Percentiles rank a stretch among this genome's conserved stretches.
Evolutionary conservation across 2,329 filamentous ascomycete species (phyloP).

Genomic region (Cladosporium sp.): DNA sequence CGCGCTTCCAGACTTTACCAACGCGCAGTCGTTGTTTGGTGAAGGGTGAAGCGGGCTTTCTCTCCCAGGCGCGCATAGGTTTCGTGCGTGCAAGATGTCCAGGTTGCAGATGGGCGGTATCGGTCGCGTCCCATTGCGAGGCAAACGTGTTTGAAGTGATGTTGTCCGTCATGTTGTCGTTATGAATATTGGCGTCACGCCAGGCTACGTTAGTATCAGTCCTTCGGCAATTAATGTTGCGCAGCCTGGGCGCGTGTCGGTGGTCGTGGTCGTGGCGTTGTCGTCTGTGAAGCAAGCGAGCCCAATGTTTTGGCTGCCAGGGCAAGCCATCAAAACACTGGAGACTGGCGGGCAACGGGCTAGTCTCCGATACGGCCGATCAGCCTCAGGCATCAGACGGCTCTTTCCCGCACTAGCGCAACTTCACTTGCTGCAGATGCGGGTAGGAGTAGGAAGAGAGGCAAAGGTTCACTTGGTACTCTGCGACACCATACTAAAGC

Average conservation of each 20-base stretch:
- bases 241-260: constrained; percentile 8
- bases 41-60: constrained; percentile 40
- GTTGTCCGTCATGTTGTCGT: constrained; percentile 4
- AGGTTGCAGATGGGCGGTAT: constrained; percentile 39
- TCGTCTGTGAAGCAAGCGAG: not conserved
- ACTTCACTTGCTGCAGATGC: not conserved
- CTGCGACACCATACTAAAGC: no score
- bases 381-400: no score
- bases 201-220: not conserved
- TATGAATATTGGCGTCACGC: not conserved
- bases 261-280: constrained; percentile 7
- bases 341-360: no score
- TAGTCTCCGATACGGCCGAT: no score
- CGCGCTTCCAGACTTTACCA: constrained; percentile 44
- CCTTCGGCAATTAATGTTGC: not conserved
- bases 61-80: constrained; percentile 46
- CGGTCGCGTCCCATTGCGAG: constrained; percentile 38
- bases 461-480: no score
- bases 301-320: not conserved
- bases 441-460: not conserved
- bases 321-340: not conserved
- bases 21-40: constrained; percentile 30
- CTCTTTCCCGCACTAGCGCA: no score
- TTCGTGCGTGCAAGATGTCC: constrained; percentile 37
- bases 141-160: constrained; percentile 24